These are phyloP conservation scores for Eragrostis tef DNA, from an alignment of 202 grass and related monocot genomes.

Conservation along the genomic window DNA sequence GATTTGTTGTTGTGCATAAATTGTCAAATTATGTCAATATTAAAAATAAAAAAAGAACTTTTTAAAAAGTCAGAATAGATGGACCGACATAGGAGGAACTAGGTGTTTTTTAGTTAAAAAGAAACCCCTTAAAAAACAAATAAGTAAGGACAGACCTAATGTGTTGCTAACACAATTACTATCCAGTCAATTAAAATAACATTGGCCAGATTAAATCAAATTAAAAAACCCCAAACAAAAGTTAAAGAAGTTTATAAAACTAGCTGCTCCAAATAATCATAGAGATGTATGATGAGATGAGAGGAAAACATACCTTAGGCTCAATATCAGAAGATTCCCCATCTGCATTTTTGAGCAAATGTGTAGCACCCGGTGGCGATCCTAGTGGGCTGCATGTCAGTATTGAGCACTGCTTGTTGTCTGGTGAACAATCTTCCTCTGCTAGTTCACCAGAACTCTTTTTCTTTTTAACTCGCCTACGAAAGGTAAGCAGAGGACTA, in stretches of 20 bases:
- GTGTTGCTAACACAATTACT: slow-evolving; percentile 1
- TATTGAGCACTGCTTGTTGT: slow-evolving; percentile 29
- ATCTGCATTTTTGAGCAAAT: slow-evolving; percentile 28
- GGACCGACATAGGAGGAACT: background rate
- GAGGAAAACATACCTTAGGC: slow-evolving; percentile 44
- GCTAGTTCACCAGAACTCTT: slow-evolving; percentile 30
- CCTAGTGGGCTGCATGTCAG: slow-evolving; percentile 30
- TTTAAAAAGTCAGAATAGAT: background rate
- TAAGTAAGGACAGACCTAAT: background rate
- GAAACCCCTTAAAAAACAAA: background rate
- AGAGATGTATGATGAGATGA: slow-evolving; percentile 16
- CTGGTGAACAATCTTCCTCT: slow-evolving; percentile 41
- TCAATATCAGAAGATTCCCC: slow-evolving; percentile 25
- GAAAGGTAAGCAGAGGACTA: slow-evolving; percentile 55
- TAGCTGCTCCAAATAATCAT: background rate
- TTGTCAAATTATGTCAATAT: background rate
- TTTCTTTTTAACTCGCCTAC: slow-evolving; percentile 60
- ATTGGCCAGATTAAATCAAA: slow-evolving; percentile 27
- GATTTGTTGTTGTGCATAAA: slow-evolving; percentile 20
- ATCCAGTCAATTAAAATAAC: slow-evolving; percentile 17
- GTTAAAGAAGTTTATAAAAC: background rate
- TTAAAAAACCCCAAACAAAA: background rate
- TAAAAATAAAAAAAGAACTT: background rate
- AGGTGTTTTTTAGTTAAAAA: background rate
- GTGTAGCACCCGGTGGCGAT: slow-evolving; percentile 11